Base-by-base conservation (phyloP, 768 basidiomycete species). In the Lepiota subincarnata region DNA sequence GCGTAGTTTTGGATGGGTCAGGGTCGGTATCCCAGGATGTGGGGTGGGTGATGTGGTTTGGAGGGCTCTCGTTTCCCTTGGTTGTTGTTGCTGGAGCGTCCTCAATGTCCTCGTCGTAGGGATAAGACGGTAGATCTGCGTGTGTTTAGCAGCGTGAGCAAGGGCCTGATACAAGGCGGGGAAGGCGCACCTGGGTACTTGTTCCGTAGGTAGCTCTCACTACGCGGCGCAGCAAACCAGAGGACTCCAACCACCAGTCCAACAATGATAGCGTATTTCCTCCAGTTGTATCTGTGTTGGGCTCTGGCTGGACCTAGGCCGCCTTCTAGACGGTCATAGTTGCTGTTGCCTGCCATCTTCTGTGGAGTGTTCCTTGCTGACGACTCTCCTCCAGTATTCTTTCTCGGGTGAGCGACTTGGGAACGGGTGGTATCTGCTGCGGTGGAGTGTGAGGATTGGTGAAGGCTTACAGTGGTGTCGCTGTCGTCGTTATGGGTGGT, bases 1-100 rank as follows among this genome's bases (percentile, higher is more conserved):
- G 72, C 0, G 84, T 80, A 0, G 92, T 94, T 57, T 78, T 79
- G 34, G 78, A 68, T 0, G 82, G 86, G 69, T 96, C 82, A 0
- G 85, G 81, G 63, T 95, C 92, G 14, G 81, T 79, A 41, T 84
- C 85, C 60, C 80, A 84, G 0, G 89, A 84, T 3, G 75, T 74
- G 1, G 82, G 82, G 40, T 70, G 70, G 14, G 37, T 31, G 19
- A 20, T 43, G 38, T 57, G 20, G 44, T 62, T 58, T 20, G 57
- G 44, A 46, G 57, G 53, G 18, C 46, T 38, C 26, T 44, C 54
- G 41, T 39, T 57, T 14, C 43, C 57, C 44, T 42, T 47, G 11
- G 19, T 41, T n/a, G 49, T 53, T 18, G 1, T 37, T 18, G 34
- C 10, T 35, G 35, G 48, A 14, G 55, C 31, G 12, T 34, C 26